phyloP scores from a whole-genome alignment of 192 early-diverging fungal genomes.

The Spinellus fusiger region DNA sequence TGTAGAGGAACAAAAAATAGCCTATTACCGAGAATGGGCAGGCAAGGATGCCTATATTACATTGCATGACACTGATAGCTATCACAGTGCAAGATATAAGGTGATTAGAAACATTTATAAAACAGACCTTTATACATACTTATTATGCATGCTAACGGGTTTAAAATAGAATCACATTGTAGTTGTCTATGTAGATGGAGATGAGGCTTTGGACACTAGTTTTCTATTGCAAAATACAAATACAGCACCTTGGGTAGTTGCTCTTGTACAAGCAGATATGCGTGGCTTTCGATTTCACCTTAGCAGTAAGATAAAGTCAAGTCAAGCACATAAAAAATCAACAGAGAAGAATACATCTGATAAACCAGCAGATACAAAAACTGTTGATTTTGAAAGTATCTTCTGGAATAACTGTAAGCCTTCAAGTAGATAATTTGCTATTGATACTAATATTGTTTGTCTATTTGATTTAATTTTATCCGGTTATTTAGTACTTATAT shows the following conservation, averaged over 20 bases:
- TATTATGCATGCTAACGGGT: not conserved
- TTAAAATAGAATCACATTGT: constrained; percentile 21
- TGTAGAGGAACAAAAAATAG: not conserved
- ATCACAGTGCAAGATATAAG: constrained; percentile 12
- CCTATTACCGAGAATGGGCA: not conserved
- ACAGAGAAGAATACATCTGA: not conserved
- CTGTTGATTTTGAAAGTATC: constrained; percentile 33
- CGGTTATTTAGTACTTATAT: constrained; percentile 1
- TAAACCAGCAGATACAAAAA: not conserved
- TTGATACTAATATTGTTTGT: not conserved
- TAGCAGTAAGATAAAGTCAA: not conserved
- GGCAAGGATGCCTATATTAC: not conserved
- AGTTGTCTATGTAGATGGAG: constrained; percentile 27
- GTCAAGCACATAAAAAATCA: not conserved
- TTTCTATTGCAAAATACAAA: not conserved
- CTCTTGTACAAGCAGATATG: constrained; percentile 20
- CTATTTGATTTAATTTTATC: not conserved
- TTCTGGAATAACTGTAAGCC: constrained; percentile 35
- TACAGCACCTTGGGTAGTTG: constrained; percentile 13
- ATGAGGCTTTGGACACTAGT: constrained; percentile 8
- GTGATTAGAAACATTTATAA: not conserved
- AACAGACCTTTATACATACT: not conserved
- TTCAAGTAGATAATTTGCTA: not conserved
- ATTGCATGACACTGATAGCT: constrained; percentile 2
- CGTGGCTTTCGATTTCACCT: constrained; percentile 25